Conservation (phyloP, 1,284 basidiomycete genomes). For the Mixia osmundae region DNA sequence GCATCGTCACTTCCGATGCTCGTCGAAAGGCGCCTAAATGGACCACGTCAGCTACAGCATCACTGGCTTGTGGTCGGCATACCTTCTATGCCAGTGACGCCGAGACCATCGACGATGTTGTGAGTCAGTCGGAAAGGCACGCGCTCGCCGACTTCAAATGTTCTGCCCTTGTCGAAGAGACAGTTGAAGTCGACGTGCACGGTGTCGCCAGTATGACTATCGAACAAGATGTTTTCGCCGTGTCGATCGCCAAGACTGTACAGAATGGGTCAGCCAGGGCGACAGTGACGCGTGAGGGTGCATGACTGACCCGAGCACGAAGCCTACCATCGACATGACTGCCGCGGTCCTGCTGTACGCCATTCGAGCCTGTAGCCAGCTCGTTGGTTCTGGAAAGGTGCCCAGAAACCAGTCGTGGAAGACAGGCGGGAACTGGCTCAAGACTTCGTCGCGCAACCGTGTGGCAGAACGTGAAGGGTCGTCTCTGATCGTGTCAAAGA, state of each 20-base stretch:
- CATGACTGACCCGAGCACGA: conserved; percentile 62
- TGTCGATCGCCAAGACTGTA: conserved; percentile 84
- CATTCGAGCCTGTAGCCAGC: conserved; percentile 73
- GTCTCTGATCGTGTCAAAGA: conserved; percentile 34
- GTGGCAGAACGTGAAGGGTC: conserved; percentile 30
- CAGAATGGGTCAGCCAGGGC: neutral
- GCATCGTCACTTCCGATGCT: conserved; percentile 75
- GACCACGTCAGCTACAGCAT: neutral
- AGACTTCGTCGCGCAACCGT: conserved; percentile 37
- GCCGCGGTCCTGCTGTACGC: conserved; percentile 74
- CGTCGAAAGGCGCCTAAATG: conserved; percentile 65
- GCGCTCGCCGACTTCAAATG: conserved; percentile 65
- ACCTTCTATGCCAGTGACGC: conserved; percentile 85
- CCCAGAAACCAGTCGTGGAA: conserved; percentile 97
- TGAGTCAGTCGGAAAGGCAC: conserved; percentile 92
- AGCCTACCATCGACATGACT: conserved; percentile 98
- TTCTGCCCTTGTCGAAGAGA: conserved; percentile 67
- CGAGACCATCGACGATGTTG: conserved; percentile 79
- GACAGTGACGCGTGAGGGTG: neutral
- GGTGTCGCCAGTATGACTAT: conserved; percentile 65
- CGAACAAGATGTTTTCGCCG: conserved; percentile 88
- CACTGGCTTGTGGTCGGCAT: conserved; percentile 8
- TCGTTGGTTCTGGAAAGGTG: conserved; percentile 86
- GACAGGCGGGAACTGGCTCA: conserved; percentile 50
- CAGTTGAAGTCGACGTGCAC: conserved; percentile 98